Evolutionary conservation across 345 rosid species (phyloP).

Genomic region (Psidium guajava): DNA sequence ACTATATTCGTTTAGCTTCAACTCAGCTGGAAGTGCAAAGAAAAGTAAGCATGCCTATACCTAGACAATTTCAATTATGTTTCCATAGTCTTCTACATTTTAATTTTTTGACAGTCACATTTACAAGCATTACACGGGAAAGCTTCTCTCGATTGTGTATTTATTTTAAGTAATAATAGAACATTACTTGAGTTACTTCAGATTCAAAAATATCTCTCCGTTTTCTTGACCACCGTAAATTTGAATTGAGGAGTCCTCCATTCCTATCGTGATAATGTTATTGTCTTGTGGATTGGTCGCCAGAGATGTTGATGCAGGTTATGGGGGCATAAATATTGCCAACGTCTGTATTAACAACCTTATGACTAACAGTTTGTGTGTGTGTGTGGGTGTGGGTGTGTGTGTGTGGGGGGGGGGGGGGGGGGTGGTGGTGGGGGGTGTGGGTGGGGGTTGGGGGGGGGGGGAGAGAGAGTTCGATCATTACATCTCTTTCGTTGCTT

Average conservation of each 20-base stretch:
- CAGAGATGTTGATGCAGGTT: constrained; percentile 70
- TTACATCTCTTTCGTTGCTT: neutral
- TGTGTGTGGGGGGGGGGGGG: no score
- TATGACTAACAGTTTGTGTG: no score
- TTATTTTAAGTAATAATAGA: neutral
- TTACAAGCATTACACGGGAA: neutral
- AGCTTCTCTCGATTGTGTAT: neutral
- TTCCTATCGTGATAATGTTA: constrained; percentile 78
- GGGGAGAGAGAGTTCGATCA: neutral
- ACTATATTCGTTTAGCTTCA: constrained; percentile 77
- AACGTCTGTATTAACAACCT: no score
- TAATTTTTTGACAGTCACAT: neutral
- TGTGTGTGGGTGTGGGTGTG: no score
- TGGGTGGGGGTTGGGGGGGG: no score
- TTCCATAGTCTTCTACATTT: neutral
- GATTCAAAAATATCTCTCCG: neutral
- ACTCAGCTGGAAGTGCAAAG: constrained; percentile 73
- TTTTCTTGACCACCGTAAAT: constrained; percentile 49
- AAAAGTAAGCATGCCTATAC: constrained; percentile 34
- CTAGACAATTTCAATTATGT: neutral
- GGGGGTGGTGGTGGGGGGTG: no score
- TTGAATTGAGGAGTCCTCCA: constrained; percentile 75
- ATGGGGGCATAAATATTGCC: constrained; percentile 48
- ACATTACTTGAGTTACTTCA: neutral
- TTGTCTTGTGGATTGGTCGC: constrained; percentile 83